Conservation (phyloP, 176 grass and related monocot genomes). For the Neostapfia colusana region DNA sequence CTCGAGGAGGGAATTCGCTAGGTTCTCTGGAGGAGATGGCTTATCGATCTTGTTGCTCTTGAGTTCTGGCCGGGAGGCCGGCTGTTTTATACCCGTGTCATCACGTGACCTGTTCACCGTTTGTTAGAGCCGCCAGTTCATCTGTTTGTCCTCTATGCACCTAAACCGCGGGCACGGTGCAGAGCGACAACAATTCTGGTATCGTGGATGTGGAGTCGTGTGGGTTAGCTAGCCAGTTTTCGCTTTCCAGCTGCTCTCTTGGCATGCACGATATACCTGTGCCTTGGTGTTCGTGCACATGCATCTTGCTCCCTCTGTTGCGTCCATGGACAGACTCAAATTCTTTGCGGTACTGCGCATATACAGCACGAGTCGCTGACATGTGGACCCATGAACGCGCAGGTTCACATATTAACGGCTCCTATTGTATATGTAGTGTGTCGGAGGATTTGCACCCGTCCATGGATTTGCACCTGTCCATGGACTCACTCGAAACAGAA, state of each 20-base stretch:
- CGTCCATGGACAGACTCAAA: not conserved
- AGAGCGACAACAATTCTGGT: not conserved
- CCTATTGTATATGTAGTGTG: too few species aligned
- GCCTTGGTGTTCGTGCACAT: not conserved
- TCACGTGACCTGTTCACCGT: not conserved
- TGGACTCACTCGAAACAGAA: not conserved
- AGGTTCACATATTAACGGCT: not conserved
- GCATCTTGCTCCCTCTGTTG: not conserved
- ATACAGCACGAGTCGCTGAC: too few species aligned
- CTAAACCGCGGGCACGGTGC: not conserved
- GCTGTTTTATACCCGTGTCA: constrained; percentile 31
- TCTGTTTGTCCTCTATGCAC: constrained; percentile 36
- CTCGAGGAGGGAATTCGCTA: not conserved
- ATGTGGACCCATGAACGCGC: not conserved
- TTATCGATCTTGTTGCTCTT: not conserved
- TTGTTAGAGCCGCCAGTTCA: not conserved
- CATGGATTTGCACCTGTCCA: too few species aligned
- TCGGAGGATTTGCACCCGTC: too few species aligned
- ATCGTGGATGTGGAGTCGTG: not conserved
- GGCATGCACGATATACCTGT: not conserved
- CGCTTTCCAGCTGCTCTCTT: not conserved
- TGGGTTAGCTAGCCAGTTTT: not conserved
- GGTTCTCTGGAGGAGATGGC: not conserved
- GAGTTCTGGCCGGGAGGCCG: not conserved
- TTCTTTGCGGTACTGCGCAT: too few species aligned